Evolutionary conservation across 164 flowering plant species (phyloP), one percentile per base, ranked within the genome.

Genomic region (Pachysandra terminalis): DNA sequence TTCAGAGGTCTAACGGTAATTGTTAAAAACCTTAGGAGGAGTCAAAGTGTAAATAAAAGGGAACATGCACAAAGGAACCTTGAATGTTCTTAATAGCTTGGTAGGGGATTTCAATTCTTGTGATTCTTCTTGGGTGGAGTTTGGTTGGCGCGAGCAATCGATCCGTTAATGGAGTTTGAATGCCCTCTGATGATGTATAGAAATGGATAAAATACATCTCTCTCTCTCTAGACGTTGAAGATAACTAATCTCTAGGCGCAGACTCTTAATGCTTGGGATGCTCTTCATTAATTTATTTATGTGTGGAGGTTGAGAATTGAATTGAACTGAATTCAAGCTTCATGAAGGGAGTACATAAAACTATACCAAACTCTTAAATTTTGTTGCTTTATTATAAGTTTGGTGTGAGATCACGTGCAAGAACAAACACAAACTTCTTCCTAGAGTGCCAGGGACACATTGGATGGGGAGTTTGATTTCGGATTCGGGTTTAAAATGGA

Each of bases 51-150:
- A n/a, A n/a, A n/a, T n/a, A n/a, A n/a, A n/a, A n/a, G n/a, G n/a
- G n/a, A n/a, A n/a, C n/a, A n/a, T n/a, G n/a, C n/a, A n/a, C n/a
- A 13, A 6, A 55, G 21, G 58, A 26, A 55, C 58, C 58, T 6
- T 55, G 58, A 55, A 55, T 55, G 58, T 21, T 21, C 58, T 55
- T 55, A 55, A 55, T 55, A 55, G 58, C 58, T 22, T 0, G 58
- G 58, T 55, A 17, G 26, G 58, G 26, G 26, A 55, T 55, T 55
- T 55, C 58, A 55, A 55, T 55, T 55, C 26, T 22, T n/a, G 13
- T 21, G 25, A 22, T 26, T 14, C 37, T 32, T 55, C 6, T 13
- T 55, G 21, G 58, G 22, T 53, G 25, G 58, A 6, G 58, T 21
- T 55, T 55, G 58, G 58, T 53, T 19, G 56, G 56, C 56, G 3